Percentiles rank a stretch among this genome's conserved stretches.
Conservation (phyloP, 805 yeast species). For the Priceomyces haplophilus region DNA sequence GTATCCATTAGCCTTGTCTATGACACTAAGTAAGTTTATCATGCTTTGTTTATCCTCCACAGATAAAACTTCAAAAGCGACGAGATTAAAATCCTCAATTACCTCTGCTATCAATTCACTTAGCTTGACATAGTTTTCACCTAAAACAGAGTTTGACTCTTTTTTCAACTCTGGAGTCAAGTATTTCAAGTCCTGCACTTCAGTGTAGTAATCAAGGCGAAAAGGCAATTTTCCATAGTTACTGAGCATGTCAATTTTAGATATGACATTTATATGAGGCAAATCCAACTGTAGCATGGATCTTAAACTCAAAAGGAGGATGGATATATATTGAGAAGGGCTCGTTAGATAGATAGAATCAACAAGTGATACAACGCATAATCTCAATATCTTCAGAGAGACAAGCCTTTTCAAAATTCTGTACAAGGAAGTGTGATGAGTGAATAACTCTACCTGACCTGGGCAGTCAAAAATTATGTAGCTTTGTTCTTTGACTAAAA, state of each 20-base stretch:
- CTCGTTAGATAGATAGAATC: constrained; percentile 80
- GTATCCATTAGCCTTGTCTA: constrained; percentile 93
- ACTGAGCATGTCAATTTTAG: constrained; percentile 80
- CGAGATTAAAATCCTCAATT: constrained; percentile 82
- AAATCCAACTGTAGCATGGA: constrained; percentile 90
- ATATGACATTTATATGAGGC: constrained; percentile 90
- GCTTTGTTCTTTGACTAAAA: constrained; percentile 50
- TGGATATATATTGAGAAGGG: constrained; percentile 86
- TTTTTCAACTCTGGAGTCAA: constrained; percentile 65
- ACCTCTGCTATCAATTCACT: constrained; percentile 79
- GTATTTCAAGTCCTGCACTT: constrained; percentile 78
- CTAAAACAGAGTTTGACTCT: constrained; percentile 67
- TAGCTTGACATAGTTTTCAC: constrained; percentile 59
- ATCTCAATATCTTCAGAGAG: constrained; percentile 60
- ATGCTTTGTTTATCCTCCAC: constrained; percentile 90
- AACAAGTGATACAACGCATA: constrained; percentile 81
- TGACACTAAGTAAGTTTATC: constrained; percentile 72
- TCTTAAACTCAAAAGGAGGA: constrained; percentile 74
- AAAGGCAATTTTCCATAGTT: constrained; percentile 82
- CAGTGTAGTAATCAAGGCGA: constrained; percentile 81
- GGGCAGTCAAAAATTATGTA: constrained; percentile 87
- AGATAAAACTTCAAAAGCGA: constrained; percentile 83
- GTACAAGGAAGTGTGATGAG: constrained; percentile 76
- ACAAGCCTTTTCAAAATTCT: constrained; percentile 60
- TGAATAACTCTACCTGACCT: constrained; percentile 93